These are phyloP conservation scores for Podaxis mareebaensis DNA, from an alignment of 768 basidiomycete species.

Conservation along the genomic window DNA sequence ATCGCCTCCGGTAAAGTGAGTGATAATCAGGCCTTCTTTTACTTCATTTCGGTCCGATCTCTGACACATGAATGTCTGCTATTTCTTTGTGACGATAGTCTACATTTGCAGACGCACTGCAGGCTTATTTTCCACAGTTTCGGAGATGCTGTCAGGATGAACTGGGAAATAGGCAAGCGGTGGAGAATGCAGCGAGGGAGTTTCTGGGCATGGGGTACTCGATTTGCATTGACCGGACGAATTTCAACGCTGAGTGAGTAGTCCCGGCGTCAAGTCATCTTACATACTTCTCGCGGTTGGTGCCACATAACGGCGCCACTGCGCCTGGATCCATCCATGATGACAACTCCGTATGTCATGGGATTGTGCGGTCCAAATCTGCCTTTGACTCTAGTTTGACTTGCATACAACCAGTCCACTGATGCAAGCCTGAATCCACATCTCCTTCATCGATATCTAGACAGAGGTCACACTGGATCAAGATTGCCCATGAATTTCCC, in stretches of 20 bases:
- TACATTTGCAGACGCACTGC: constrained; percentile 74
- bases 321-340: not conserved
- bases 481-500: constrained; percentile 68
- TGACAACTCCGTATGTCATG: not conserved
- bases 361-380: not conserved
- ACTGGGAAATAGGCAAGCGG: constrained; percentile 64
- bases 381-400: not conserved
- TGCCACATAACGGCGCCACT: too few species aligned
- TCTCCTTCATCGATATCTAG: constrained; percentile 31
- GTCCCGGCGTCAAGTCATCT: not conserved
- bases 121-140: constrained; percentile 60
- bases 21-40: not conserved
- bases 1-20: constrained; percentile 74
- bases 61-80: constrained; percentile 16
- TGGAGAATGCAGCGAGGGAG: constrained; percentile 58
- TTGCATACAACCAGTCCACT: not conserved
- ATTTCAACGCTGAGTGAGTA: constrained; percentile 66
- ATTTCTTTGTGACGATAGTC: constrained; percentile 30
- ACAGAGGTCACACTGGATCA: constrained; percentile 74
- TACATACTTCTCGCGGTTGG: not conserved
- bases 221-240: constrained; percentile 80
- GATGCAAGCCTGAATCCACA: not conserved
- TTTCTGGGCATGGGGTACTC: constrained; percentile 60
- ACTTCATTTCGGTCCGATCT: constrained; percentile 15
- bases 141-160: constrained; percentile 81